Evolutionary conservation across 352 stramenopile genomes (phyloP).

Genomic region (Globisporangium ultimum): DNA sequence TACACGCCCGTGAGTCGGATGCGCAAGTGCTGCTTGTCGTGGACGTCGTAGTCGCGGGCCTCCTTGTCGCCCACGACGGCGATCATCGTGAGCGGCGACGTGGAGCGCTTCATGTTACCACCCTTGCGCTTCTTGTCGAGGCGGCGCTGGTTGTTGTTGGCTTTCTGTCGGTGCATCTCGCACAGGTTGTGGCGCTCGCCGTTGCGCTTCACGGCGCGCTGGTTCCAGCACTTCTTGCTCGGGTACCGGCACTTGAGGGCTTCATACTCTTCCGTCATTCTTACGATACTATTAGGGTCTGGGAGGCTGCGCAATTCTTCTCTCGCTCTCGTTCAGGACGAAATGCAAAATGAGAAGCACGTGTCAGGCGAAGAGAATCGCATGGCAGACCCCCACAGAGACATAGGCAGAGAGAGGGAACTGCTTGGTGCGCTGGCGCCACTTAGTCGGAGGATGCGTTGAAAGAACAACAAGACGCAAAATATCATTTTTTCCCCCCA

Average conservation of each 20-base stretch:
- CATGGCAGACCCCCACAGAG: neutral
- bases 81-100: neutral
- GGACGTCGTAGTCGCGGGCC: slow-evolving; percentile 9
- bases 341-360: too few relatives aligned
- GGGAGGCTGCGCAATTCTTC: neutral
- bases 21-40: slow-evolving; percentile 3
- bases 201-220: slow-evolving; percentile 78
- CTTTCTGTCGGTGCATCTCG: slow-evolving; percentile 79
- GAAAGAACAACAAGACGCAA: neutral
- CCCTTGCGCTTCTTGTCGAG: slow-evolving; percentile 75
- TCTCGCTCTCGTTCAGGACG: too few relatives aligned
- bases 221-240: slow-evolving; percentile 81
- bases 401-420: neutral
- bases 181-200: slow-evolving; percentile 82
- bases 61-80: slow-evolving; percentile 1
- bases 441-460: too few relatives aligned
- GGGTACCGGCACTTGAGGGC: slow-evolving; percentile 71
- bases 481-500: neutral
- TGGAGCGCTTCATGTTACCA: slow-evolving; percentile 20
- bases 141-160: slow-evolving; percentile 80
- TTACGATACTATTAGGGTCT: neutral
- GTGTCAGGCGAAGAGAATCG: too few relatives aligned
- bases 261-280: slow-evolving; percentile 15
- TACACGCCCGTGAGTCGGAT: slow-evolving; percentile 13
- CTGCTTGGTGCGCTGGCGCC: too few relatives aligned